Conservation (phyloP, 1,284 basidiomycete species). For the Ustilago bromivora region DNA sequence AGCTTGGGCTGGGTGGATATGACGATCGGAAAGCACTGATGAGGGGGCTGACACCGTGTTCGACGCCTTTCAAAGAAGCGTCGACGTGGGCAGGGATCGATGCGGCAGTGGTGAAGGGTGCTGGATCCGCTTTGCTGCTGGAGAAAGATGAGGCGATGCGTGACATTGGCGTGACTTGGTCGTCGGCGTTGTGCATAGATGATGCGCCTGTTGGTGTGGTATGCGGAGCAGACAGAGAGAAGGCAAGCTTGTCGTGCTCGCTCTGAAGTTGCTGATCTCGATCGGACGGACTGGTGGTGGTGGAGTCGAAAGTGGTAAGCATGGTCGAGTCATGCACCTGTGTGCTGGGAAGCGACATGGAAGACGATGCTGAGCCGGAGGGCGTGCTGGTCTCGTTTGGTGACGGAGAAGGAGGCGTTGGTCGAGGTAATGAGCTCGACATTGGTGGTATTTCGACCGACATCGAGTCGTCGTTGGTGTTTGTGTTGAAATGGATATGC, state of each 20-base stretch:
- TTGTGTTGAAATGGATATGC: background rate
- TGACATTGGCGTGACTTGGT: background rate
- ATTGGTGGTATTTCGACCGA: constrained; percentile 16
- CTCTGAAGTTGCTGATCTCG: background rate
- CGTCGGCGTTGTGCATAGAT: background rate
- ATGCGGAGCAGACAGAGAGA: constrained; percentile 8
- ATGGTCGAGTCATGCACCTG: constrained; percentile 22
- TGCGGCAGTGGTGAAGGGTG: background rate
- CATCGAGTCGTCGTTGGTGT: constrained; percentile 14
- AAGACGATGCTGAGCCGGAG: constrained; percentile 14
- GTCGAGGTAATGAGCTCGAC: constrained; percentile 4
- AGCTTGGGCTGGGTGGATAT: constrained; percentile 40
- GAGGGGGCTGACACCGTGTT: constrained; percentile 43
- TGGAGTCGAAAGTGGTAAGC: constrained; percentile 28
- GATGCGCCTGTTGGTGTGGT: constrained; percentile 5
- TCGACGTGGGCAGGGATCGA: constrained; percentile 5
- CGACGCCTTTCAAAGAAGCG: constrained; percentile 8
- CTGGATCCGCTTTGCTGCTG: background rate
- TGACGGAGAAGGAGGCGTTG: constrained; percentile 1
- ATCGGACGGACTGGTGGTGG: constrained; percentile 8
- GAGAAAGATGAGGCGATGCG: constrained; percentile 13
- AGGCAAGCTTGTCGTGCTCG: constrained; percentile 18
- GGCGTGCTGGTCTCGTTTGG: background rate
- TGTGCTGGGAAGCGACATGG: constrained; percentile 13
- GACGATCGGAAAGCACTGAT: constrained; percentile 39